phyloP scores from a whole-genome alignment of 148 eudicot species.

The Persicaria maculosa region DNA sequence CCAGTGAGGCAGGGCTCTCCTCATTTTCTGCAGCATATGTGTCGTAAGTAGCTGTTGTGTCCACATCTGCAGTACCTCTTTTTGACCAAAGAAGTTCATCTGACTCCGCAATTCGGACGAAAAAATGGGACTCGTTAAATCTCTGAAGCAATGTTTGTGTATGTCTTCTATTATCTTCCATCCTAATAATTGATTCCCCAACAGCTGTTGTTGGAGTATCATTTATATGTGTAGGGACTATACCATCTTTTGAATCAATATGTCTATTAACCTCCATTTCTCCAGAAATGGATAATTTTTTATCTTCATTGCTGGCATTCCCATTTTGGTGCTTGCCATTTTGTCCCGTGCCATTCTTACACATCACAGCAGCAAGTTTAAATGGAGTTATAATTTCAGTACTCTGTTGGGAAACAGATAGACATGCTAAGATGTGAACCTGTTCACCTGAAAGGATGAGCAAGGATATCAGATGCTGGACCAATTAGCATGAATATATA shows the following conservation, averaged over 20 bases:
- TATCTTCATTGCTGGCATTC: constrained; percentile 23
- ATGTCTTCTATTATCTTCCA: constrained; percentile 79
- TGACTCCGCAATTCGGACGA: constrained; percentile 75
- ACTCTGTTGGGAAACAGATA: constrained; percentile 76
- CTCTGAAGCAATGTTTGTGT: constrained; percentile 61
- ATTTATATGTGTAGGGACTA: constrained; percentile 14
- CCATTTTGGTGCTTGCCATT: constrained; percentile 47
- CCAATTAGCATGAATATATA: not conserved
- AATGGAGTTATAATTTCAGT: constrained; percentile 85
- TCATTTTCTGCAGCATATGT: constrained; percentile 24
- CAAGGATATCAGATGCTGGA: not conserved
- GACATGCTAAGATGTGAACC: constrained; percentile 73
- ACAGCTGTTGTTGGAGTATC: constrained; percentile 38
- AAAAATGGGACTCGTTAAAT: constrained; percentile 81
- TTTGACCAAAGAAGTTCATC: constrained; percentile 86
- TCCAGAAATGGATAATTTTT: constrained; percentile 23
- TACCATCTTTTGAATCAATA: constrained; percentile 27
- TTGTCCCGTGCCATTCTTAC: constrained; percentile 50
- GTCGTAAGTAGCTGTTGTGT: constrained; percentile 9
- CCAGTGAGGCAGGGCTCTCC: constrained; percentile 19
- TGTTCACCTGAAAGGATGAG: constrained; percentile 60
- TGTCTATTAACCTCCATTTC: constrained; percentile 27
- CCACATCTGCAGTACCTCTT: constrained; percentile 36
- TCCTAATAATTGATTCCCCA: constrained; percentile 82
- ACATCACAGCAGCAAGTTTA: constrained; percentile 88